phyloP scores from a whole-genome alignment of 1,284 basidiomycete genomes.

The Omphalotus olearius region DNA sequence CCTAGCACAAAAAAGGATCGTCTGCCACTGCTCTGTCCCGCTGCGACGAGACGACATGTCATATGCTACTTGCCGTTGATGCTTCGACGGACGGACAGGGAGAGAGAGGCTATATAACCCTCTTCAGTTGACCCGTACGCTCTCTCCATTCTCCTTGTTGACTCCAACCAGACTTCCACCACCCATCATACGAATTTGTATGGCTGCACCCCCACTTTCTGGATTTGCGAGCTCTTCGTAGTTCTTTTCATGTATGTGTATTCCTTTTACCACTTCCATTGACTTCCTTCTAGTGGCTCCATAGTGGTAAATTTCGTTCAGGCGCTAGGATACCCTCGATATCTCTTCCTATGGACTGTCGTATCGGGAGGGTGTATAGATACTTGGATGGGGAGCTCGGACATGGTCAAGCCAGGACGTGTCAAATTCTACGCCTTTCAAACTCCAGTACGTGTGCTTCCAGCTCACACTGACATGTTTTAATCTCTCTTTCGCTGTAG shows the following conservation, averaged over 20 bases:
- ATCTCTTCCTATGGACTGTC: constrained; percentile 3
- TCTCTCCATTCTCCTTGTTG: too few species aligned
- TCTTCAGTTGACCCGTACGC: too few species aligned
- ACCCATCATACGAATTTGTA: background rate
- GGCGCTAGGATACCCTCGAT: background rate
- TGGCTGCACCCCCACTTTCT: constrained; percentile 1
- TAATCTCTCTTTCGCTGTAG: background rate
- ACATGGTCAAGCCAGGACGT: constrained; percentile 1
- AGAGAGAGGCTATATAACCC: too few species aligned
- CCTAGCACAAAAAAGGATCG: too few species aligned
- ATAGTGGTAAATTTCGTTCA: constrained; percentile 1
- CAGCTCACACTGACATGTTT: background rate
- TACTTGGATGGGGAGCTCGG: background rate
- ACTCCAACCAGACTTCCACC: too few species aligned
- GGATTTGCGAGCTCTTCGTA: background rate
- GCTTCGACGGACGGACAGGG: too few species aligned
- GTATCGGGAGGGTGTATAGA: constrained; percentile 2
- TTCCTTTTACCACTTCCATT: background rate
- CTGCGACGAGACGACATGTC: too few species aligned
- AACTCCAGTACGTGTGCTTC: background rate
- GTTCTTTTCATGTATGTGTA: background rate
- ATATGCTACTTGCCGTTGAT: too few species aligned
- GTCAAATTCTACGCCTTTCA: background rate
- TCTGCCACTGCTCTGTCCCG: too few species aligned
- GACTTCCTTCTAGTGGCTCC: background rate